Conservation (phyloP, 768 basidiomycete genomes). For the Suillus weaverae region DNA sequence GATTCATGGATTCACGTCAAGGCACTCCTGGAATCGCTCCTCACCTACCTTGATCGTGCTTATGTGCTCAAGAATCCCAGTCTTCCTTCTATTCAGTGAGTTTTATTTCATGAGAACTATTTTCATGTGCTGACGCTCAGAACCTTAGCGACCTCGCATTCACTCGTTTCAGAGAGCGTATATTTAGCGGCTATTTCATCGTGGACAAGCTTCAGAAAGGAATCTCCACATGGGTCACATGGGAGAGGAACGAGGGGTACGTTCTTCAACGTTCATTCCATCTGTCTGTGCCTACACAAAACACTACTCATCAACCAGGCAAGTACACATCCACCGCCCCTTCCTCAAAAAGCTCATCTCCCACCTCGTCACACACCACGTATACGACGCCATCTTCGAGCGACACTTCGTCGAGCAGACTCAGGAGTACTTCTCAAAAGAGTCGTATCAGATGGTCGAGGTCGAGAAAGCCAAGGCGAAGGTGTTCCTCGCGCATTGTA, state of each 20-base stretch:
- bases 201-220: constrained; percentile 43
- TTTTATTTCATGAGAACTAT: constrained; percentile 4
- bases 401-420: constrained; percentile 52
- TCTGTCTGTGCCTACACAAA: constrained; percentile 4
- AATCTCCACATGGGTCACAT: constrained; percentile 51
- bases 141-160: constrained; percentile 56
- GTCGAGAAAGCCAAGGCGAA: constrained; percentile 38
- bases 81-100: constrained; percentile 47
- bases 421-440: constrained; percentile 49
- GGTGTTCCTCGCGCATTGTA: constrained; percentile 53
- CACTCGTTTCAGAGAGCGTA: constrained; percentile 45
- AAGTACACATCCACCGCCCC: constrained; percentile 38
- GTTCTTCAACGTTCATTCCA: not conserved
- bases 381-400: constrained; percentile 59
- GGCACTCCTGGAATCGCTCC: constrained; percentile 59
- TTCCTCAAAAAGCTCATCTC: constrained; percentile 52
- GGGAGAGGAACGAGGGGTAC: constrained; percentile 50
- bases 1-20: constrained; percentile 25
- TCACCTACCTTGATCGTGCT: constrained; percentile 71
- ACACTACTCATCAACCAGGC: constrained; percentile 25
- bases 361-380: constrained; percentile 55
- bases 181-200: constrained; percentile 52
- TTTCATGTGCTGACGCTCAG: constrained; percentile 15
- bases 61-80: constrained; percentile 49
- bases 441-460: constrained; percentile 45